Evolutionary conservation across 2,329 filamentous ascomycete species (phyloP).

Genomic region (Whalleya microplaca): DNA sequence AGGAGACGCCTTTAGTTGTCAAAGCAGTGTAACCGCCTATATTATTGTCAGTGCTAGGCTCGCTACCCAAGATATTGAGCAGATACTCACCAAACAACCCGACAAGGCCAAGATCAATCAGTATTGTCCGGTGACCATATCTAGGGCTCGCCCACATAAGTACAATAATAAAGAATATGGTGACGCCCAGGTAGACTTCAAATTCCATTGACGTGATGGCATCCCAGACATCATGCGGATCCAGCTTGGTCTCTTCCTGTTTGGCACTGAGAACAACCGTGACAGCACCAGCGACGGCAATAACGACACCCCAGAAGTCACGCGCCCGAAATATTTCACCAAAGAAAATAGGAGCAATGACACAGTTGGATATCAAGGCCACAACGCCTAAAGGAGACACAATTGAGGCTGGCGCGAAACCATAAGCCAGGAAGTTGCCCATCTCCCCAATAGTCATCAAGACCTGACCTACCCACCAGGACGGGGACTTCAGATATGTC

Average conservation of each 20-base stretch:
- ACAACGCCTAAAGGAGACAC: constrained; percentile 97
- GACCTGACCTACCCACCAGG: constrained; percentile 94
- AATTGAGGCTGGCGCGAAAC: constrained; percentile 95
- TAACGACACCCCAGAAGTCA: constrained; percentile 85
- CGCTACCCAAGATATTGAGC: constrained; percentile 1
- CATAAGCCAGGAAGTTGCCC: constrained; percentile 96
- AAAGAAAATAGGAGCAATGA: constrained; percentile 92
- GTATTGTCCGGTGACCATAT: constrained; percentile 83
- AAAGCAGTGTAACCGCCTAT: constrained; percentile 93
- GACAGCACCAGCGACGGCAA: constrained; percentile 86
- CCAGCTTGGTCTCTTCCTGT: constrained; percentile 85
- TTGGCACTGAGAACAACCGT: constrained; percentile 92
- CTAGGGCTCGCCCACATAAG: constrained; percentile 82
- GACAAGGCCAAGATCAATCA: constrained; percentile 92
- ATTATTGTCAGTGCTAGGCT: constrained; percentile 13
- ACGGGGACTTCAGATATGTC: constrained; percentile 85
- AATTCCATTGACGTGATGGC: constrained; percentile 89
- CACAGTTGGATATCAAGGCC: constrained; percentile 91
- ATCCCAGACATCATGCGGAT: constrained; percentile 86
- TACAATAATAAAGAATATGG: constrained; percentile 69
- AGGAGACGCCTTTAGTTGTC: constrained; percentile 94
- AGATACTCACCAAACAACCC: constrained; percentile 78
- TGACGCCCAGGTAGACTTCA: constrained; percentile 85
- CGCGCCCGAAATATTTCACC: constrained; percentile 85
- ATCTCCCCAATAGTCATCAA: constrained; percentile 92